Percentiles rank a stretch among this genome's conserved stretches.
phyloP scores from a whole-genome alignment of 768 basidiomycete species.

The Tricholoma matsutake region DNA sequence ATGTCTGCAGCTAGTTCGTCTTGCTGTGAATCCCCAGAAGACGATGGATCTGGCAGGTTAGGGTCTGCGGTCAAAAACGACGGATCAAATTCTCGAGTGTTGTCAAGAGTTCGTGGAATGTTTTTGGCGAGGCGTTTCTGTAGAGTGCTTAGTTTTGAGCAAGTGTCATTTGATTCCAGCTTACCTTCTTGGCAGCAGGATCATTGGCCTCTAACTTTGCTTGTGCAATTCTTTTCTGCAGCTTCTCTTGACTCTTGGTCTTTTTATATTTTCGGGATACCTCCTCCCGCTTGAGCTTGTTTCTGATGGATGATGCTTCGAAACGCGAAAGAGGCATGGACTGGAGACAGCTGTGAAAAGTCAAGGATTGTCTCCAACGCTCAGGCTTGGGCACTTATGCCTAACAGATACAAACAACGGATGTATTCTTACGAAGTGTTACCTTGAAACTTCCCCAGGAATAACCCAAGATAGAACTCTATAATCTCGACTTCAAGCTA shows the following conservation, averaged over 20 bases:
- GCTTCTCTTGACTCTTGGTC: conserved; percentile 75
- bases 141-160: not conserved
- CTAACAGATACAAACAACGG: not conserved
- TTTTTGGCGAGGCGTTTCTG: conserved; percentile 85
- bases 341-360: not conserved
- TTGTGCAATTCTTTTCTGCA: conserved; percentile 73
- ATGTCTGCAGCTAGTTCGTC: conserved; percentile 68
- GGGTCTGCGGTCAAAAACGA: conserved; percentile 60
- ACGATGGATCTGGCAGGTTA: conserved; percentile 28
- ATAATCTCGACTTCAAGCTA: conserved; percentile 34
- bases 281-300: conserved; percentile 87
- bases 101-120: conserved; percentile 90
- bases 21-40: conserved; percentile 31
- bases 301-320: conserved; percentile 70
- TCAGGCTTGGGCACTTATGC: not conserved
- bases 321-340: conserved; percentile 56
- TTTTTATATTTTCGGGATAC: conserved; percentile 69
- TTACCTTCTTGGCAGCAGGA: conserved; percentile 75
- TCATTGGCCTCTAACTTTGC: conserved; percentile 77
- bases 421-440: not conserved
- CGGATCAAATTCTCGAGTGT: conserved; percentile 83
- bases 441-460: no score
- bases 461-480: conserved; percentile 7
- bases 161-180: not conserved
- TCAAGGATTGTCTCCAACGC: not conserved